Evolutionary conservation across 2,329 filamentous ascomycete genomes (phyloP), one percentile per base, ranked within the genome.

Genomic region (Harringtonia aguacate): DNA sequence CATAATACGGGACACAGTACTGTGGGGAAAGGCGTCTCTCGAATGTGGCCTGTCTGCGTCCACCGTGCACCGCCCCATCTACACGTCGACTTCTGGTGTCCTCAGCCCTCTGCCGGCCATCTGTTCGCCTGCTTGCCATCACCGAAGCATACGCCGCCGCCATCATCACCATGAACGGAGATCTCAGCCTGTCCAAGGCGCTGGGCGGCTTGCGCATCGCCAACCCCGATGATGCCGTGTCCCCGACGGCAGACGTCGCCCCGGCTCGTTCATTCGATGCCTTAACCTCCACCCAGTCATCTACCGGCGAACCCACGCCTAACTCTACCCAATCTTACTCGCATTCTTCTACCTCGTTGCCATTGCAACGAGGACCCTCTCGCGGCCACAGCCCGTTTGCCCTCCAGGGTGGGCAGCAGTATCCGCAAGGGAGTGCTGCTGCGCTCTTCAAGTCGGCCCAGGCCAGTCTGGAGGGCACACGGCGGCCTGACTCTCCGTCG

Each of bases 121-220:
- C 12, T 28, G 3, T 6, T 29, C n/a, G 7, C 37, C 15, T 12
- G 13, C 10, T 13, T 5, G 7, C 14, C 9, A 18, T 34, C 31
- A 13, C 6, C 7, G 6, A 15, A 39, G 14, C 42, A 17, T 33
- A 27, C 42, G 38, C 30, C 22, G 10, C 10, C 10, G 24, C 31
- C 34, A 39, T 34, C 43, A 33, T 39, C 41, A 44, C 39, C 36
- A 95, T 95, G 88, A 86, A 88, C 68, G 86, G 86, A 65, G 88
- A 95, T 70, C 69, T 95, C 61, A 94, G 86, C 66, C 79, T 97
- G 53, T 92, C 88, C 59, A 85, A 89, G 68, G 86, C 87, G 58
- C 75, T 97, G 58, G 92, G 92, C 58, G 90, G 90, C 57, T 72
- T 98, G 64, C 86, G 90, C 62, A 97, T 98, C 63, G 90, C 92